Conservation (phyloP, 2,329 filamentous ascomycete species). For the Pezicula radicicola region DNA sequence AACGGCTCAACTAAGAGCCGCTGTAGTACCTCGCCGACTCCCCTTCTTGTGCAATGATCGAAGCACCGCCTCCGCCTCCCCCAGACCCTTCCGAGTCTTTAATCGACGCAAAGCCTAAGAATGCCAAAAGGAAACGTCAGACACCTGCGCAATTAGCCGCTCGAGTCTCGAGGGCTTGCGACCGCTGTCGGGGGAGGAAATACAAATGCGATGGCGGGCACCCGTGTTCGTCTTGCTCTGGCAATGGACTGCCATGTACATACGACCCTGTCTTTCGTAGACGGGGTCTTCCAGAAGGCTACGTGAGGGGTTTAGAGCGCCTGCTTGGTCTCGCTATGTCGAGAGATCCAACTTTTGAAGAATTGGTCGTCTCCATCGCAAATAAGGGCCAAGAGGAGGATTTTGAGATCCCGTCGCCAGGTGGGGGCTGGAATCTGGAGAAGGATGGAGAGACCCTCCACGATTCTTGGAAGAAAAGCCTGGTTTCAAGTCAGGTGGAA, state of each 20-base stretch:
- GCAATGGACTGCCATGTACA: constrained; percentile 60
- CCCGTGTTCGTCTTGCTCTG: constrained; percentile 66
- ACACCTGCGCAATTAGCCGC: constrained; percentile 49
- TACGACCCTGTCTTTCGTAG: constrained; percentile 71
- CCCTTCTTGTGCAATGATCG: not conserved
- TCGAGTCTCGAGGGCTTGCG: constrained; percentile 66
- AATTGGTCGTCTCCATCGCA: constrained; percentile 5
- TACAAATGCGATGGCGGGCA: constrained; percentile 72
- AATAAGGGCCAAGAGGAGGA: constrained; percentile 30
- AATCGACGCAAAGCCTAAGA: not conserved
- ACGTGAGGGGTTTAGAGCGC: constrained; percentile 66
- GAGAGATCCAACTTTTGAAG: constrained; percentile 4
- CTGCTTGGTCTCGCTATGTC: constrained; percentile 6
- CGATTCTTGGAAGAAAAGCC: constrained; percentile 8
- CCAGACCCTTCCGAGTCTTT: not conserved
- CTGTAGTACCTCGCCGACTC: too few species aligned
- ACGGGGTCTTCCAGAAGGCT: constrained; percentile 71
- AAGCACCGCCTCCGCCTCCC: not conserved
- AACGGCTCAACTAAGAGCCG: too few species aligned
- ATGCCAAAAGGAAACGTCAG: not conserved
- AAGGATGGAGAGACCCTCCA: constrained; percentile 20
- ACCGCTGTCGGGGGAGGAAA: constrained; percentile 63
- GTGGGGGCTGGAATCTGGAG: constrained; percentile 28
- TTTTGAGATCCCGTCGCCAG: constrained; percentile 27
- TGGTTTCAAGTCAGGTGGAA: not conserved